Evolutionary conservation across 163 green algal genomes (phyloP).

Genomic region (Volvox carteri): DNA sequence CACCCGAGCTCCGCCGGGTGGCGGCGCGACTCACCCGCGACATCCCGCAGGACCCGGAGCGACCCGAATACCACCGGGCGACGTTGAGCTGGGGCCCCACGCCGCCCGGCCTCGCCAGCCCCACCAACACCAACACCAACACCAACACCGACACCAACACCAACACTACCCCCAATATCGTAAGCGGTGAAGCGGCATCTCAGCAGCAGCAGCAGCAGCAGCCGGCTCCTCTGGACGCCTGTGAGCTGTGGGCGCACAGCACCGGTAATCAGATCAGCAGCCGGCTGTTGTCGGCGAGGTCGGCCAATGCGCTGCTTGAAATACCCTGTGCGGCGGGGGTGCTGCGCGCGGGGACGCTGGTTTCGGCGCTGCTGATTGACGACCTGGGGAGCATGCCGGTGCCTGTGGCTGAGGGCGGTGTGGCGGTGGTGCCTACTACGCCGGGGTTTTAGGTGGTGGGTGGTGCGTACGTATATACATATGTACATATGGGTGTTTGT

Average conservation of each 20-base stretch:
- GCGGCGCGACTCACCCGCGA: slow-evolving; percentile 60
- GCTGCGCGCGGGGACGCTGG: slow-evolving; percentile 65
- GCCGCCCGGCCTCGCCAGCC: too few species aligned
- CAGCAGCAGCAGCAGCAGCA: not conserved
- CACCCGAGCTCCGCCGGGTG: slow-evolving; percentile 82
- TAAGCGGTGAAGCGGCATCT: too few species aligned
- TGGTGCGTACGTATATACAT: not conserved
- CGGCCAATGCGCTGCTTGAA: slow-evolving; percentile 93
- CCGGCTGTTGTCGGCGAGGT: slow-evolving; percentile 90
- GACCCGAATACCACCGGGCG: slow-evolving; percentile 96
- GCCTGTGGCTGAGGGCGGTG: slow-evolving; percentile 30
- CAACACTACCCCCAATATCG: too few species aligned
- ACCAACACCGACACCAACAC: too few species aligned
- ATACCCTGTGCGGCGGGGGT: slow-evolving; percentile 81
- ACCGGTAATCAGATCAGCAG: slow-evolving; percentile 97
- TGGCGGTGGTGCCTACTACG: slow-evolving; percentile 64
- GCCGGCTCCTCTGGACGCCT: not conserved
- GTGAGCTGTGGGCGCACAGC: slow-evolving; percentile 79
- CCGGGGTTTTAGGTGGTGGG: slow-evolving; percentile 53
- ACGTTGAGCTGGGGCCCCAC: slow-evolving; percentile 74
- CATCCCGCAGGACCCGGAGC: slow-evolving; percentile 88
- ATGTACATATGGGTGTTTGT: not conserved
- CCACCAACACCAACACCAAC: too few species aligned
- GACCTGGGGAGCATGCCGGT: slow-evolving; percentile 79
- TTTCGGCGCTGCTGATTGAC: slow-evolving; percentile 87